phyloP scores from a whole-genome alignment of 139 green algal genomes.

The Pleodorina starrii region DNA sequence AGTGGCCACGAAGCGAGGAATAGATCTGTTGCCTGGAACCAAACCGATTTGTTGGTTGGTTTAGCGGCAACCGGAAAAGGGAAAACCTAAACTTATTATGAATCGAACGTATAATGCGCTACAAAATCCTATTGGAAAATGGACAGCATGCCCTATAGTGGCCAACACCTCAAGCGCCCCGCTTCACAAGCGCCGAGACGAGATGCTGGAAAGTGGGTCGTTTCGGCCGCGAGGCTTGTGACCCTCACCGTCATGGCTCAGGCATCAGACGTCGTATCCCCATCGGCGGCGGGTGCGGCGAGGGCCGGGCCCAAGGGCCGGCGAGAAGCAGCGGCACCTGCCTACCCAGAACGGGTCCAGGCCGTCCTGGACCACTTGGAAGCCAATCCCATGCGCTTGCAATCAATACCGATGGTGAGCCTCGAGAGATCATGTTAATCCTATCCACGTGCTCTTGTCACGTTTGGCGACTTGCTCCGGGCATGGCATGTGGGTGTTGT shows the following conservation, averaged over 20 bases:
- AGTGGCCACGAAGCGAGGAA: too few species aligned
- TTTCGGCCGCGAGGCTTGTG: background rate
- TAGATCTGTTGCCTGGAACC: too few species aligned
- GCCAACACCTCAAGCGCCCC: background rate
- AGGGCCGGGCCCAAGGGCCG: background rate
- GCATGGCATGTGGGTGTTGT: too few species aligned
- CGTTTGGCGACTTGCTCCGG: too few species aligned
- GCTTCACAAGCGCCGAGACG: background rate
- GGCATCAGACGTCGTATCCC: background rate
- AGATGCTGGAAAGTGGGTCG: background rate
- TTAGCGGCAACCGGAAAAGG: too few species aligned
- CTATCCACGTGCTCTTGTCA: too few species aligned
- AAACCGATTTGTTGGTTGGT: too few species aligned
- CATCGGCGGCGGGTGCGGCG: background rate
- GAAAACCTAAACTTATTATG: too few species aligned
- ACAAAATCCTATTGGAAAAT: too few species aligned
- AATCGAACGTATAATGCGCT: too few species aligned
- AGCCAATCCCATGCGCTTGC: background rate
- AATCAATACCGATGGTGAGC: constrained; percentile 14
- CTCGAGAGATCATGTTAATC: too few species aligned
- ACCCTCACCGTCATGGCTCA: background rate
- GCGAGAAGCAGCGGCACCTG: background rate
- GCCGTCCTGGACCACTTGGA: background rate
- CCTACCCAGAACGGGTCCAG: background rate
- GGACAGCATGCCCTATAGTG: too few species aligned